Percentiles rank a stretch among this genome's conserved stretches.
phyloP scores from a whole-genome alignment of 805 yeast genomes.

The Candida suzukii region DNA sequence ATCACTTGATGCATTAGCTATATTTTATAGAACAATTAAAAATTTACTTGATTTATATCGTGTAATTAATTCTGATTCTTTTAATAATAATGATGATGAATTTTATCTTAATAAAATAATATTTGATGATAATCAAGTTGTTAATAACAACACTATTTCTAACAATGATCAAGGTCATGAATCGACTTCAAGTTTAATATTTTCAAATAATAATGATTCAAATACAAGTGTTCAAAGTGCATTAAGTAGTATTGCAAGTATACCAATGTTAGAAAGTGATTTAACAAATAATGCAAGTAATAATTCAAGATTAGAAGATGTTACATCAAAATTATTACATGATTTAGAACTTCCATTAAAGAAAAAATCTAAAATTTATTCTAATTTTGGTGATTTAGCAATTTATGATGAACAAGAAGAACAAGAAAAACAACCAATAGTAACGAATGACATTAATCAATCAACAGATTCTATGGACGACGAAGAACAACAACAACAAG shows the following conservation, averaged over 20 bases:
- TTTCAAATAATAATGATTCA: not conserved
- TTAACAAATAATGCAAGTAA: not conserved
- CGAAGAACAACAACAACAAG: not conserved
- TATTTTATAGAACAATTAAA: slow-evolving; percentile 17
- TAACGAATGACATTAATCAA: too few relatives aligned
- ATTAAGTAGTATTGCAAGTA: not conserved
- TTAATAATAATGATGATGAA: not conserved
- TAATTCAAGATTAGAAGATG: not conserved
- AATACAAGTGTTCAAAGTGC: not conserved
- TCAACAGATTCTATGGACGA: too few relatives aligned
- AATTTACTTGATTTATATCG: slow-evolving; percentile 16
- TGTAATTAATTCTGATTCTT: not conserved
- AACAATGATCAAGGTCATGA: not conserved
- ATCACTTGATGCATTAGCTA: slow-evolving; percentile 22
- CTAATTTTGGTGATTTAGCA: slow-evolving; percentile 18
- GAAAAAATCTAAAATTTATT: slow-evolving; percentile 17
- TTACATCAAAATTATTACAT: not conserved
- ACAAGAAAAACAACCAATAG: not conserved
- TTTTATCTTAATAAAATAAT: too few relatives aligned
- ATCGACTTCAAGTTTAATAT: not conserved
- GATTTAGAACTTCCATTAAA: slow-evolving; percentile 22
- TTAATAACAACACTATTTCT: too few relatives aligned
- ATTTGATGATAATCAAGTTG: not conserved
- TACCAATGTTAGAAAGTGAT: not conserved
- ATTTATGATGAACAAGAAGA: not conserved